These are phyloP conservation scores for Punica granatum DNA, from an alignment of 345 rosid genomes.

Conservation along the genomic window DNA sequence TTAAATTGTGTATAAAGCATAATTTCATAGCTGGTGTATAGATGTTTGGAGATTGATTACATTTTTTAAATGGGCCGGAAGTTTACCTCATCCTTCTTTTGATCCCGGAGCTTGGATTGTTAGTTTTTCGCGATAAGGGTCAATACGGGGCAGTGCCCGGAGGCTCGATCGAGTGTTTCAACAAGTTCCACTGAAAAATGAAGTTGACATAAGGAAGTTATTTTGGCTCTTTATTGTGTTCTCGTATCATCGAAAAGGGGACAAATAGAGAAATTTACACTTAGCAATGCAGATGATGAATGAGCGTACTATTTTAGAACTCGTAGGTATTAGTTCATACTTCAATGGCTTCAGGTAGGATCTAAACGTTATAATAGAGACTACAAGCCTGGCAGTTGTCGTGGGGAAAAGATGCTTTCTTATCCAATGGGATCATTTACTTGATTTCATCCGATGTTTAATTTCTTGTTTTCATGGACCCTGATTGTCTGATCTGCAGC, in stretches of 20 bases:
- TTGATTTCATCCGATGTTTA: neutral
- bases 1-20: neutral
- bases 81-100: neutral
- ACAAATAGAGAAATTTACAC: neutral
- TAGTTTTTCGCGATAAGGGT: neutral
- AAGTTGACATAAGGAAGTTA: neutral
- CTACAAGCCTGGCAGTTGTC: neutral
- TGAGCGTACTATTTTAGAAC: too few species aligned
- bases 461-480: conserved; percentile 5
- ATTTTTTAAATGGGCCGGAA: neutral
- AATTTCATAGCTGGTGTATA: too few species aligned
- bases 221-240: neutral
- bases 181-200: neutral
- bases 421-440: neutral
- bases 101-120: neutral
- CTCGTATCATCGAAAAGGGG: neutral
- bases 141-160: too few species aligned
- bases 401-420: neutral
- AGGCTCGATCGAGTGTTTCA: too few species aligned
- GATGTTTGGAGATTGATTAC: neutral
- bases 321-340: too few species aligned
- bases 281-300: neutral
- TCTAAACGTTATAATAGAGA: neutral
- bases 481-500: conserved; percentile 67
- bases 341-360: too few species aligned